Base-by-base conservation (phyloP, 1,284 basidiomycete genomes). In the Cryptococcus depauperatus region DNA sequence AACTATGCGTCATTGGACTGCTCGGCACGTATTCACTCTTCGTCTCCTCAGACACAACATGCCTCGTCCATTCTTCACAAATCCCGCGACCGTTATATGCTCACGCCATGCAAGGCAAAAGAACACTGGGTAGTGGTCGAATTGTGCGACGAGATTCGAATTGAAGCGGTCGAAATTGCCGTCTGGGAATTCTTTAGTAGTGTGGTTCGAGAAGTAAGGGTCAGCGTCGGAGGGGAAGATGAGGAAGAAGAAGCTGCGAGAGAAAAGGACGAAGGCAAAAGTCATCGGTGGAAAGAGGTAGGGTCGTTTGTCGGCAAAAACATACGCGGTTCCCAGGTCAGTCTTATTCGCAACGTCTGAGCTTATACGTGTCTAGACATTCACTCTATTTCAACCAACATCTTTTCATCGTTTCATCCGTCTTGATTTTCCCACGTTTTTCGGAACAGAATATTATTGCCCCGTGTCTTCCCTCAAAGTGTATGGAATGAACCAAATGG, bases 171-270 rank as follows among this genome's bases (percentile, higher is more conserved):
- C 41, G 91, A 97, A 64, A 74, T 99, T 5, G 92, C 91, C 43
- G 95, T 97, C 62, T 95, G 87, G 68, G 93, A 98, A 72, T 97
- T 97, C 74, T 99, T 97, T 73, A 91, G 86, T 57, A 90, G 92
- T 9, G 86, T 96, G 41, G 95, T 98, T 73, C 86, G 88, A 68
- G 85, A 91, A 43, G 85, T 98, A 54, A 77, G 77, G 3, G 83
- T 98, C 35, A 86, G 84, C 58, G 87, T 89, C 2, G 82, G 86
- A 5, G 84, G 85, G 66, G 80, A 82, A 29, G 73, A 78, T 19
- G 79, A 82, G 16, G 81, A 77, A 18, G 88, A 85, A 76, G 81
- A 78, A 1, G 73, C 76, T 37, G 83, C 79, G 2, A 44, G 49
- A 2, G 52, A 39, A 18, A 50, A 51, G 18, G 46, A 47, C 1